Percentiles rank a stretch among this genome's conserved stretches.
Conservation (phyloP, 306 rosid genomes). For the Quercus ilex region DNA sequence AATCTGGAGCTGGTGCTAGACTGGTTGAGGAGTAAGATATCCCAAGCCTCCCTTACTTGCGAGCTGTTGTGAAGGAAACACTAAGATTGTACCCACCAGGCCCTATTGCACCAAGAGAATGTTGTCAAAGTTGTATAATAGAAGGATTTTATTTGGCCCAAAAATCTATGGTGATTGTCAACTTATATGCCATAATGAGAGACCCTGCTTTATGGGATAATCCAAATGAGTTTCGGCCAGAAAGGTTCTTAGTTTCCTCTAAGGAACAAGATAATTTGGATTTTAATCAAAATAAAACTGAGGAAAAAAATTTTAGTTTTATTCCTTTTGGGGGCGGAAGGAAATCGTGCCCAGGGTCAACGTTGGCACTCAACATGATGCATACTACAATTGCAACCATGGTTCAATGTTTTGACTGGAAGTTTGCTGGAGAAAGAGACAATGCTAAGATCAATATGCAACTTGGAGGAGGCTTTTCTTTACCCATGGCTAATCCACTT, state of each 20-base stretch:
- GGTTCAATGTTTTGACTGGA: conserved; percentile 65
- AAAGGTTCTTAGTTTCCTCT: conserved; percentile 33
- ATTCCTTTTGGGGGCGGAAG: conserved; percentile 49
- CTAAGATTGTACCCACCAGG: conserved; percentile 38
- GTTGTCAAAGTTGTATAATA: conserved; percentile 35
- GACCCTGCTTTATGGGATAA: conserved; percentile 41
- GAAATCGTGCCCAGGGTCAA: conserved; percentile 46
- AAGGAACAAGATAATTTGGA: conserved; percentile 12
- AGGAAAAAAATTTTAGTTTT: conserved; percentile 8
- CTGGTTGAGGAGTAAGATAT: conserved; percentile 41
- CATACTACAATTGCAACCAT: conserved; percentile 32
- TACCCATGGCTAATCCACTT: conserved; percentile 47
- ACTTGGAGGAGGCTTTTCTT: conserved; percentile 42
- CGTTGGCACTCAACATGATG: conserved; percentile 34
- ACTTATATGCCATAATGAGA: conserved; percentile 50
- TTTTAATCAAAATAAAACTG: not conserved
- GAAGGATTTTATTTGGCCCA: conserved; percentile 33
- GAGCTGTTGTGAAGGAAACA: conserved; percentile 45
- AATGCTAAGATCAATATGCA: conserved; percentile 35
- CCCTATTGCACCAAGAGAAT: conserved; percentile 35
- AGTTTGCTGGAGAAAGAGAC: conserved; percentile 34
- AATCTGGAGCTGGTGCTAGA: conserved; percentile 27
- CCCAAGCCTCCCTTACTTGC: conserved; percentile 36
- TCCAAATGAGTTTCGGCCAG: conserved; percentile 40
- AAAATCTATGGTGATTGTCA: conserved; percentile 38